Percentiles rank a stretch among this genome's conserved stretches.
Conservation (phyloP, 176 grass and related monocot species). For the Raddia distichophylla region DNA sequence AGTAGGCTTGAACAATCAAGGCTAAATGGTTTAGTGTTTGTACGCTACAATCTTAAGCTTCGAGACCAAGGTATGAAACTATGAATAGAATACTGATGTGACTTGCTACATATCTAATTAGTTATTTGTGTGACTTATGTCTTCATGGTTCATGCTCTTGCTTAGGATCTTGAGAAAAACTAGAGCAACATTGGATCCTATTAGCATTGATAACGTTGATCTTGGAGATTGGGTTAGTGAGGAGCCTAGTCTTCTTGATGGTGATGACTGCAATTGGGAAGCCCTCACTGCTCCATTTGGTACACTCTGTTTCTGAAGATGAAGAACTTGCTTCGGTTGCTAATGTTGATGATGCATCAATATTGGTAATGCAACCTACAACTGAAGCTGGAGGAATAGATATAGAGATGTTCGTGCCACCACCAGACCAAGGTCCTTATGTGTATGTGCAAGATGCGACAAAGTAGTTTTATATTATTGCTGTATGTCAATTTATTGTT, state of each 20-base stretch:
- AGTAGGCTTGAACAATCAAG: conserved; percentile 38
- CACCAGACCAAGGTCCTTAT: too few relatives aligned
- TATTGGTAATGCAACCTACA: too few relatives aligned
- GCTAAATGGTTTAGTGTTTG: conserved; percentile 43
- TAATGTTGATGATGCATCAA: neutral
- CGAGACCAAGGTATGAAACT: conserved; percentile 26
- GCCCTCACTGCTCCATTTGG: neutral
- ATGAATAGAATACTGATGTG: neutral
- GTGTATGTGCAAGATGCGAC: too few relatives aligned
- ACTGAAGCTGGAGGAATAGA: too few relatives aligned
- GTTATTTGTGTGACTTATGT: neutral
- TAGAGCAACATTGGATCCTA: conserved; percentile 34
- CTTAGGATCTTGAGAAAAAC: conserved; percentile 36
- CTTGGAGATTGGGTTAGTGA: conserved; percentile 39
- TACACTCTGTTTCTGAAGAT: neutral
- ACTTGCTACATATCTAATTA: neutral
- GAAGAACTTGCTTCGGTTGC: neutral
- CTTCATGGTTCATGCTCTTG: neutral
- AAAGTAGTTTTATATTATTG: too few relatives aligned
- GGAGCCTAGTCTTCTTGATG: neutral
- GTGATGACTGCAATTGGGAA: neutral
- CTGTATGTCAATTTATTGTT: too few relatives aligned
- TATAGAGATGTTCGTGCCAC: too few relatives aligned
- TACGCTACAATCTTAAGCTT: conserved; percentile 44
- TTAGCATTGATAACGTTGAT: conserved; percentile 43